phyloP scores from a whole-genome alignment of 2,329 filamentous ascomycete species.

The Talaromyces islandicus region DNA sequence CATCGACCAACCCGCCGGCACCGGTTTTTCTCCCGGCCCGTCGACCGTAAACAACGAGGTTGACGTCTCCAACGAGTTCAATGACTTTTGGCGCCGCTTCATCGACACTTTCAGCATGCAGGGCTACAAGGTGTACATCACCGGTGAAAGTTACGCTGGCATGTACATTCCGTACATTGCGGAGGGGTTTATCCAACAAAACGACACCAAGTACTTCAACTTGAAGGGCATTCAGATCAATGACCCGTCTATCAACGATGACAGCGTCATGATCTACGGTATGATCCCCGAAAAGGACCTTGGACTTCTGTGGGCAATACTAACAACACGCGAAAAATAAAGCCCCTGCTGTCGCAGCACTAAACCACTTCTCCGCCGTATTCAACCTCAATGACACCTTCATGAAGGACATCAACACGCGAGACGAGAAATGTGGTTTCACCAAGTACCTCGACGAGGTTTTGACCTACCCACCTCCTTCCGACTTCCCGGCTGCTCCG shows the following conservation, averaged over 20 bases:
- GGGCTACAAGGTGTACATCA: constrained; percentile 65
- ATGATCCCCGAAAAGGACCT: background rate
- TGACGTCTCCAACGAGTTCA: constrained; percentile 65
- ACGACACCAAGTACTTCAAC: constrained; percentile 63
- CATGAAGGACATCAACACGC: constrained; percentile 32
- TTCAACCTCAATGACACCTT: constrained; percentile 42
- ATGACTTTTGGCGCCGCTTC: constrained; percentile 55
- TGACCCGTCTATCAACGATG: constrained; percentile 60
- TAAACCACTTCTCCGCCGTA: constrained; percentile 34
- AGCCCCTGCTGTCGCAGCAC: constrained; percentile 35
- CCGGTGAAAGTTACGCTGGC: constrained; percentile 67
- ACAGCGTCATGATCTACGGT: constrained; percentile 46
- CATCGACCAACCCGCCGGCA: constrained; percentile 59
- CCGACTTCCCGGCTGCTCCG: constrained; percentile 41
- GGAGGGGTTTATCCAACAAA: constrained; percentile 63
- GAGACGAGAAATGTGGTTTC: constrained; percentile 43
- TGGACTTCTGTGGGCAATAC: constrained; percentile 12
- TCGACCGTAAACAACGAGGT: constrained; percentile 60
- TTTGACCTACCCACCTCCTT: constrained; percentile 58
- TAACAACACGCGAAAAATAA: constrained; percentile 7
- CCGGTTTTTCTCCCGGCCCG: constrained; percentile 57
- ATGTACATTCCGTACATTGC: constrained; percentile 66
- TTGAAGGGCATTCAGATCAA: constrained; percentile 61
- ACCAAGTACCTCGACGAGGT: constrained; percentile 40
- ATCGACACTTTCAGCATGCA: constrained; percentile 59